A percentile compares a stretch with the other conserved stretches of the same genome.
These are phyloP conservation scores for Chaetomiaceae sp. DNA, from an alignment of 2,329 filamentous ascomycete genomes.

Conservation along the genomic window DNA sequence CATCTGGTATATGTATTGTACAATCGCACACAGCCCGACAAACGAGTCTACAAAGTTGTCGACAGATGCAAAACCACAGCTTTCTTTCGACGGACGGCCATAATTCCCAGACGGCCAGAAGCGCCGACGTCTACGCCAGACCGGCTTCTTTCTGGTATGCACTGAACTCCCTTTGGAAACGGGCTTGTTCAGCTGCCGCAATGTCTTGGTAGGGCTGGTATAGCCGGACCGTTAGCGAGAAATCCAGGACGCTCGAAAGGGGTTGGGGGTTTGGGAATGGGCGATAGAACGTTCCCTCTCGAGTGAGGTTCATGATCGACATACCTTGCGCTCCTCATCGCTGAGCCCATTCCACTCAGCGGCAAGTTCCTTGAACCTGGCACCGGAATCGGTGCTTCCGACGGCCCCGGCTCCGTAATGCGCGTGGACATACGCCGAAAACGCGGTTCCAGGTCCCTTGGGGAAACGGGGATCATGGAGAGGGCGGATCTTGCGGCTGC, in stretches of 20 bases:
- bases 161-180: constrained; percentile 7
- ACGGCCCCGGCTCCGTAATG: constrained; percentile 27
- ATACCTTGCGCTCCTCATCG: constrained; percentile 38
- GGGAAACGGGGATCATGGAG: constrained; percentile 46
- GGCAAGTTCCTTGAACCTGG: constrained; percentile 24
- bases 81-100: neutral
- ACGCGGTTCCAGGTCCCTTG: constrained; percentile 37
- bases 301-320: constrained; percentile 7
- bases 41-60: neutral
- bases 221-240: neutral
- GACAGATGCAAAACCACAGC: neutral
- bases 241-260: neutral
- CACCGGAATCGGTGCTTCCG: constrained; percentile 10
- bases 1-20: neutral
- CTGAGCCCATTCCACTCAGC: constrained; percentile 40
- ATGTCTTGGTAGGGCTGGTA: constrained; percentile 14
- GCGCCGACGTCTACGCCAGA: neutral
- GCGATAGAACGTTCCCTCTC: neutral
- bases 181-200: neutral
- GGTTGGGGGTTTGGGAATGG: neutral
- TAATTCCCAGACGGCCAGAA: neutral
- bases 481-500: neutral
- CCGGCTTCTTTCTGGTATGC: neutral
- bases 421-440: too few relatives aligned
- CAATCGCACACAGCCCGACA: constrained; percentile 1